Evolutionary conservation across 768 basidiomycete species (phyloP).

Genomic region (Hypholoma sublateritium): DNA sequence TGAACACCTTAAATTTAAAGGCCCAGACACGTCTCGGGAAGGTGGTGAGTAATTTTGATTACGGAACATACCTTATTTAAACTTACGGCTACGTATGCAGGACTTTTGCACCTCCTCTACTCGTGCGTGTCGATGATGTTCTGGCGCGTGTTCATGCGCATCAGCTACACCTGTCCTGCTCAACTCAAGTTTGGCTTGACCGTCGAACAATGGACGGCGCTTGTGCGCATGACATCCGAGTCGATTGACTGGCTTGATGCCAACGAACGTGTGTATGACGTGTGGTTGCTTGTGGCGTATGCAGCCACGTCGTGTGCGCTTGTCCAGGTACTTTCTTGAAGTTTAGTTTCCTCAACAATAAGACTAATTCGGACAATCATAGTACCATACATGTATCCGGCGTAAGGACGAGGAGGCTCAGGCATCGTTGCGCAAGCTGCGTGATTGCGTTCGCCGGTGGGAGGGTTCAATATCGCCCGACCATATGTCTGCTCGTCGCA

Average conservation of each 20-base stretch:
- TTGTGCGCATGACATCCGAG: constrained; percentile 74
- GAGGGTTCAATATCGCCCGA: constrained; percentile 85
- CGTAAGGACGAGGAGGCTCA: constrained; percentile 76
- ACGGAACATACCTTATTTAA: background rate
- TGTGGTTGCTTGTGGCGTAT: constrained; percentile 86
- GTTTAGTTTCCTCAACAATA: background rate
- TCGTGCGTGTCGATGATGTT: constrained; percentile 94
- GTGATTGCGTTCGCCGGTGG: constrained; percentile 86
- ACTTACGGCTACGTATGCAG: constrained; percentile 33
- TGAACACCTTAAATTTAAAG: constrained; percentile 73
- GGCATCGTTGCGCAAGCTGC: constrained; percentile 71
- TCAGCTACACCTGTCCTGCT: constrained; percentile 88
- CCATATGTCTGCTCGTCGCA: constrained; percentile 92
- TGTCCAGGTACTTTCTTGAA: constrained; percentile 63
- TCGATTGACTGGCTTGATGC: constrained; percentile 88
- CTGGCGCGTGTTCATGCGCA: constrained; percentile 98
- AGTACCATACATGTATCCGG: constrained; percentile 95
- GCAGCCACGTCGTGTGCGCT: constrained; percentile 86
- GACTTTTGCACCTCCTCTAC: constrained; percentile 85
- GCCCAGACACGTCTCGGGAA: constrained; percentile 60
- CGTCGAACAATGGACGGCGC: constrained; percentile 74
- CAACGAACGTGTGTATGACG: constrained; percentile 80
- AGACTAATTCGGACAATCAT: constrained; percentile 3
- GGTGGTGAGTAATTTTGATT: constrained; percentile 52
- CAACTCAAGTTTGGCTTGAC: constrained; percentile 87